Percentiles rank a stretch among this genome's conserved stretches.
Evolutionary conservation across 495 filamentous ascomycete genomes (phyloP).

Genomic region (Penicillium taxi): DNA sequence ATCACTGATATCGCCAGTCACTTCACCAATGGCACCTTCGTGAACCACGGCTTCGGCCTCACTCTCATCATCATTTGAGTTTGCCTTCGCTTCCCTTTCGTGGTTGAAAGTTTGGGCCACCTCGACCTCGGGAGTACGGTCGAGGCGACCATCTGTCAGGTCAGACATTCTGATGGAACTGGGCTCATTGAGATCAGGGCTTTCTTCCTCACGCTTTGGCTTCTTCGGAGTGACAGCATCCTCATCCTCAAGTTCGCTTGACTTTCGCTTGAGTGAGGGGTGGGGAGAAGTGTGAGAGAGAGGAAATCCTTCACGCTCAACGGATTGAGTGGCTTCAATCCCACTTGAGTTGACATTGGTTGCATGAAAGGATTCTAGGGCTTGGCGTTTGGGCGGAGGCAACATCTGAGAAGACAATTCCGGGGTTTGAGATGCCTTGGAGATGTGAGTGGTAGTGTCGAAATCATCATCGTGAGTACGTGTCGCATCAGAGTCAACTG

Average conservation of each 20-base stretch:
- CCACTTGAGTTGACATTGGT: no score
- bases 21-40: no score
- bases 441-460: slow-evolving; percentile 1
- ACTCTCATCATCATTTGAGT: neutral
- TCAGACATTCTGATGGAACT: no score
- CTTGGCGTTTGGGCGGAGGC: no score
- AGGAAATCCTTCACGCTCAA: neutral
- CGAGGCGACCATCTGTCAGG: neutral
- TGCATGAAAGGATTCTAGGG: no score
- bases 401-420: neutral
- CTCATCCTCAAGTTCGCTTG: slow-evolving; percentile 21
- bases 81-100: slow-evolving; percentile 3
- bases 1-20: neutral
- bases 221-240: slow-evolving; percentile 20
- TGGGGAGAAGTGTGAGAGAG: slow-evolving; percentile 12
- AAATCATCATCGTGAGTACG: slow-evolving; percentile 2
- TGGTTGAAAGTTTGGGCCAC: slow-evolving; percentile 18
- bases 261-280: slow-evolving; percentile 26
- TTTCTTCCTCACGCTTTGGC: slow-evolving; percentile 25
- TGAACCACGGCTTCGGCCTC: no score
- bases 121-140: no score
- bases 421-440: slow-evolving; percentile 5
- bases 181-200: slow-evolving; percentile 9
- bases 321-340: no score
- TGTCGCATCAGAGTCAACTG: neutral